Evolutionary conservation across 352 stramenopile species (phyloP).

Genomic region (Blastocystis hominis): DNA sequence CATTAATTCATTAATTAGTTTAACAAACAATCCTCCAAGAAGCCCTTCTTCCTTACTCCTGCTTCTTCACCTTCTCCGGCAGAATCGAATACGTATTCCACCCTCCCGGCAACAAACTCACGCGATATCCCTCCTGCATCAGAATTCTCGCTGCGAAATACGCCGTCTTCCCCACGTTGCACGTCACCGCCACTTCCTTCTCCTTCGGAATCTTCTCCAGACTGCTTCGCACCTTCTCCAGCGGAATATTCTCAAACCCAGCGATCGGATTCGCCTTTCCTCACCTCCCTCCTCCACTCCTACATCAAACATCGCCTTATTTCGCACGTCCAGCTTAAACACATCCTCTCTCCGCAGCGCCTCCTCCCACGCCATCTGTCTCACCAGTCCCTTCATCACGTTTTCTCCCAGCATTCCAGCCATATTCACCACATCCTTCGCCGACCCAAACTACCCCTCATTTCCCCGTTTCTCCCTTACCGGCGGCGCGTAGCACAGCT

Average conservation of each 20-base stretch:
- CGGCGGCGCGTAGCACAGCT: constrained; percentile 68
- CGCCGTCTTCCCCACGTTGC: constrained; percentile 25
- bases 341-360: background rate
- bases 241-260: constrained; percentile 31
- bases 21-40: background rate
- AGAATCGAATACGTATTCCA: constrained; percentile 31
- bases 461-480: background rate
- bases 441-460: constrained; percentile 61
- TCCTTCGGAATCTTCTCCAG: constrained; percentile 38
- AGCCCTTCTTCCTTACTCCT: background rate
- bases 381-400: background rate
- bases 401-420: constrained; percentile 66
- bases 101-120: background rate
- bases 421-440: constrained; percentile 68
- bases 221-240: background rate
- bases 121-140: constrained; percentile 7
- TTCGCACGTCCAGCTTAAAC: constrained; percentile 32
- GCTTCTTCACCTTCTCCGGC: background rate
- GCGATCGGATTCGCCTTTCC: background rate
- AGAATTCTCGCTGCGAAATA: constrained; percentile 37
- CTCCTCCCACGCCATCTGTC: background rate
- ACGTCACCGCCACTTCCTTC: constrained; percentile 5
- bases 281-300: background rate
- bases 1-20: no score
- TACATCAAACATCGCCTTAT: background rate